Conservation (phyloP, 495 filamentous ascomycete species). For the Talaromyces liani region DNA sequence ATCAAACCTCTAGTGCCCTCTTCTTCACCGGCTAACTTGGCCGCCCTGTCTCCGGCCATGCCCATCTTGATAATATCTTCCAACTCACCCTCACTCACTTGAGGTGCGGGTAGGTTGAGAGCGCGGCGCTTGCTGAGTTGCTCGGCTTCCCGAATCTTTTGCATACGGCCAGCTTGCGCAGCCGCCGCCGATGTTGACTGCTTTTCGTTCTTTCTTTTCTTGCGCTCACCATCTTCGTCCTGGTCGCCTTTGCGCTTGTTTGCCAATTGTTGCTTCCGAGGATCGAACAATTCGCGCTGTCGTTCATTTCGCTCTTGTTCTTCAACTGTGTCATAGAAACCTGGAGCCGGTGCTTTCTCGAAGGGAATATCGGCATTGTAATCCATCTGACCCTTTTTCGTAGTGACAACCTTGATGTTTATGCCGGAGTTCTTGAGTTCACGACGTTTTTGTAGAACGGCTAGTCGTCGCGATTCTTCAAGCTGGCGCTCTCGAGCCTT, state of each 20-base stretch:
- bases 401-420: constrained; percentile 91
- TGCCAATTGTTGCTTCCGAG: constrained; percentile 89
- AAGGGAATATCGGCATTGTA: constrained; percentile 99
- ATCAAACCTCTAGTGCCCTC: constrained; percentile 84
- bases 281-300: constrained; percentile 83
- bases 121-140: constrained; percentile 85
- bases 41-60: constrained; percentile 86
- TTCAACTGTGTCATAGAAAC: constrained; percentile 88
- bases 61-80: constrained; percentile 99
- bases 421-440: constrained; percentile 97
- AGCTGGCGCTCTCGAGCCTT: constrained; percentile 94
- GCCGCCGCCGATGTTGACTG: constrained; percentile 77
- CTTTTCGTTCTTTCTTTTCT: constrained; percentile 82
- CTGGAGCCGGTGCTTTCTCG: constrained; percentile 81
- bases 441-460: constrained; percentile 86
- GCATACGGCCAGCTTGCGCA: constrained; percentile 88
- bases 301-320: constrained; percentile 77
- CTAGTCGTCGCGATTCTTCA: constrained; percentile 85
- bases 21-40: constrained; percentile 61
- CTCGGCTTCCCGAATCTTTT: constrained; percentile 92
- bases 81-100: constrained; percentile 86
- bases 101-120: constrained; percentile 74
- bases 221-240: constrained; percentile 73
- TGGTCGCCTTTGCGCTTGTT: constrained; percentile 91
- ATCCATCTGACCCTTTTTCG: constrained; percentile 95